phyloP scores from a whole-genome alignment of 2,329 filamentous ascomycete species.

The Nothopassalora personata region DNA sequence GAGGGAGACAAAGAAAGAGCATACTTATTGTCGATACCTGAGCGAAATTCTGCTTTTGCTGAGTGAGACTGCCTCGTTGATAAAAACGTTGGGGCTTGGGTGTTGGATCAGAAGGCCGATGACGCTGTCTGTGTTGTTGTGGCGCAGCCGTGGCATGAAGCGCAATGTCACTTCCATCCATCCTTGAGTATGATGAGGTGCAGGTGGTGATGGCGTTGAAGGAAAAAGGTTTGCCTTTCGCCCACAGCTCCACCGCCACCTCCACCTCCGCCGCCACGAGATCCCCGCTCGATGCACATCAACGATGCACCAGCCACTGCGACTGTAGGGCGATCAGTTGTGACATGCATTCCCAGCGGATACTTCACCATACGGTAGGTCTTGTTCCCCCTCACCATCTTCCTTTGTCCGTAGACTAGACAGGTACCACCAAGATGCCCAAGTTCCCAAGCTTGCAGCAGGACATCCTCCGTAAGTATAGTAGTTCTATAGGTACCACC shows the following conservation, averaged over 20 bases:
- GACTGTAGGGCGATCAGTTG: neutral
- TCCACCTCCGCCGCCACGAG: neutral
- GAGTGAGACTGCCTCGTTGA: neutral
- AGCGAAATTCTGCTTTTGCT: no score
- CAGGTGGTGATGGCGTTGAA: neutral
- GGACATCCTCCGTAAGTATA: slow-evolving; percentile 21
- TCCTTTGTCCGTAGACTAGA: neutral
- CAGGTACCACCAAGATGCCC: slow-evolving; percentile 11
- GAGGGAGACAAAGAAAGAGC: neutral
- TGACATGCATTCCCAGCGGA: no score
- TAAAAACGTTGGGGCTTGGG: neutral
- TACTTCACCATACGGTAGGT: neutral
- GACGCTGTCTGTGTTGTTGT: neutral
- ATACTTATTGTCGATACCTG: neutral
- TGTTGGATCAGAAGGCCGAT: neutral
- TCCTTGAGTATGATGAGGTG: no score
- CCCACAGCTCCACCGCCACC: neutral
- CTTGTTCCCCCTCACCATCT: neutral
- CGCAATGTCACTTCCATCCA: no score
- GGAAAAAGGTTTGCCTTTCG: neutral
- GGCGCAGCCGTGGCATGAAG: neutral
- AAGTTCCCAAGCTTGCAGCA: slow-evolving; percentile 21
- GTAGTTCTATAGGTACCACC: no score
- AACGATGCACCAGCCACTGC: neutral
- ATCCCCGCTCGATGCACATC: neutral